phyloP scores from a whole-genome alignment of 352 stramenopile genomes.

The Phytophthora ohioensis region DNA sequence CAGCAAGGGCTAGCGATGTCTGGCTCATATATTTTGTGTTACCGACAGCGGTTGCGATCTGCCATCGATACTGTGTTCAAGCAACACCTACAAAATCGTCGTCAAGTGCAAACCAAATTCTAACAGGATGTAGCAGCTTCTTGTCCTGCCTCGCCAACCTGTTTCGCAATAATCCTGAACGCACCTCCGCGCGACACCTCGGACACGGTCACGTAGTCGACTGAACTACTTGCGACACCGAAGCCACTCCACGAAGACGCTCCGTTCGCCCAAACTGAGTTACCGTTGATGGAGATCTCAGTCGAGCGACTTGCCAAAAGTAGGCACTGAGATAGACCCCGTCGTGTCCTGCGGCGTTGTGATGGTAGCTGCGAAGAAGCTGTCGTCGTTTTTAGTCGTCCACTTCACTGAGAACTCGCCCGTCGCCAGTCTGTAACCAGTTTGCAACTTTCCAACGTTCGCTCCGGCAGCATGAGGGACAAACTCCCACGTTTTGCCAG shows the following conservation, averaged over 20 bases:
- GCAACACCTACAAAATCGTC: too few relatives aligned
- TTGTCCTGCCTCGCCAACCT: background rate
- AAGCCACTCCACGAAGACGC: constrained; percentile 17
- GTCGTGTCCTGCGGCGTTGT: constrained; percentile 30
- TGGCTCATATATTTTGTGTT: too few relatives aligned
- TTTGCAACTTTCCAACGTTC: constrained; percentile 26
- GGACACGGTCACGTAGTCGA: constrained; percentile 36
- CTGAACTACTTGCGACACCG: constrained; percentile 15
- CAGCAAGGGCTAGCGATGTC: too few relatives aligned
- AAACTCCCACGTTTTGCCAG: constrained; percentile 42
- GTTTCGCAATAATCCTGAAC: constrained; percentile 10
- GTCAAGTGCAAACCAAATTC: too few relatives aligned
- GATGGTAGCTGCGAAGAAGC: constrained; percentile 32
- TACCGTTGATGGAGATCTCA: constrained; percentile 43
- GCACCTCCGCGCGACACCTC: constrained; percentile 4
- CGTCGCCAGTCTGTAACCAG: constrained; percentile 34
- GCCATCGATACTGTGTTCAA: too few relatives aligned
- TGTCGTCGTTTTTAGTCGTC: constrained; percentile 31
- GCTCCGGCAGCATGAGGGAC: constrained; percentile 33
- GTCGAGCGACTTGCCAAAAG: constrained; percentile 38
- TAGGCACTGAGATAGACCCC: constrained; percentile 41
- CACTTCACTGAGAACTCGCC: constrained; percentile 36
- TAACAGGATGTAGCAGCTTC: too few relatives aligned
- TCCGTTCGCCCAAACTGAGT: constrained; percentile 37
- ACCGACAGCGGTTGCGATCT: too few relatives aligned